A percentile compares a stretch with the other conserved stretches of the same genome.
phyloP scores from a whole-genome alignment of 495 filamentous ascomycete species.

The Rostrohypoxylon terebratum region DNA sequence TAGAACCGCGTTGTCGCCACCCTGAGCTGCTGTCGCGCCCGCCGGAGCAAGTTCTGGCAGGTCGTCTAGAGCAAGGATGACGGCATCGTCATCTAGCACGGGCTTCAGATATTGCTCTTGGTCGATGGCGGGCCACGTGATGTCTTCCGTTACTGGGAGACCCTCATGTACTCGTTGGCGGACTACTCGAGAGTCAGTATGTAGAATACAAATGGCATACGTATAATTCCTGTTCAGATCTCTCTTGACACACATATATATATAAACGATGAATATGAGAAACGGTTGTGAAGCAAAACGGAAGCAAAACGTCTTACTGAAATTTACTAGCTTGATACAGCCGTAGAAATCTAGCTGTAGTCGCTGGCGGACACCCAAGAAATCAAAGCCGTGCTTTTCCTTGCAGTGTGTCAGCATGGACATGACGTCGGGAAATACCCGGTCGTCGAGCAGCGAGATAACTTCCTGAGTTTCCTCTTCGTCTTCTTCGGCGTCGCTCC shows the following conservation, averaged over 20 bases:
- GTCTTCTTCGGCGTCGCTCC: conserved; percentile 80
- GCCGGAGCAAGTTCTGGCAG: conserved; percentile 59
- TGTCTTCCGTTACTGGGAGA: conserved; percentile 64
- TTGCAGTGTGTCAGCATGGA: conserved; percentile 80
- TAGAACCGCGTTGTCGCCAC: conserved; percentile 56
- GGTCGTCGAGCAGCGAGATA: conserved; percentile 77
- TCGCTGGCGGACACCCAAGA: conserved; percentile 70
- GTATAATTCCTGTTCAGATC: not conserved
- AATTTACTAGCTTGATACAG: conserved; percentile 88
- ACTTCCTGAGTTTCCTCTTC: conserved; percentile 69
- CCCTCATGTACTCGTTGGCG: conserved; percentile 58
- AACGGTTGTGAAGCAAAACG: not conserved
- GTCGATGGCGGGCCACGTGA: conserved; percentile 69
- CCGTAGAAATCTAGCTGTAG: conserved; percentile 84
- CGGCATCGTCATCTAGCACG: conserved; percentile 87
- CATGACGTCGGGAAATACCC: conserved; percentile 71
- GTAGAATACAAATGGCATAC: not conserved
- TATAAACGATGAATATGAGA: not conserved
- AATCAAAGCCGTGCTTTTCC: conserved; percentile 78
- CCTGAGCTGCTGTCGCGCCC: conserved; percentile 49
- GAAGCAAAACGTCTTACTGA: conserved; percentile 55
- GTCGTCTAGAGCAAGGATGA: conserved; percentile 87
- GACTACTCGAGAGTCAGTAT: conserved; percentile 48
- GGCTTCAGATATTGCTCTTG: conserved; percentile 85
- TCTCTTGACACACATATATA: not conserved